Evolutionary conservation across 331 rosid species (phyloP).

Genomic region (Pyrus hybrid): DNA sequence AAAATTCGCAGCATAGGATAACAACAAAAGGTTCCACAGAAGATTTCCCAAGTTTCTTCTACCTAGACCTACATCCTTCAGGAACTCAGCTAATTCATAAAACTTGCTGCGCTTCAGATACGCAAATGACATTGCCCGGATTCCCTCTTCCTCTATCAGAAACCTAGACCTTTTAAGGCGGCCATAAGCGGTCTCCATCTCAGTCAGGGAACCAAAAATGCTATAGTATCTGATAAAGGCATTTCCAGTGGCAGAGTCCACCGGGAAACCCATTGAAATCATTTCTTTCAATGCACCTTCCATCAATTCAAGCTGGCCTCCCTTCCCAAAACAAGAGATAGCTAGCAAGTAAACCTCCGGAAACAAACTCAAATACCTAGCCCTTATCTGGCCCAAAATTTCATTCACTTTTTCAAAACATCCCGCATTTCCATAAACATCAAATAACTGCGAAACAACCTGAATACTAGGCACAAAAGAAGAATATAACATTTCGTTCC

Average conservation of each 20-base stretch:
- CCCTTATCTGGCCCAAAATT: slow-evolving; percentile 34
- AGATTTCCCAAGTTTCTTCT: slow-evolving; percentile 71
- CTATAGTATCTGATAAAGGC: slow-evolving; percentile 43
- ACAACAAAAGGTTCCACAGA: slow-evolving; percentile 72
- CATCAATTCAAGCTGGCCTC: slow-evolving; percentile 70
- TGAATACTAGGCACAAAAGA: slow-evolving; percentile 44
- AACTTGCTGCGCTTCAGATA: slow-evolving; percentile 49
- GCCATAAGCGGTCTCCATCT: slow-evolving; percentile 65
- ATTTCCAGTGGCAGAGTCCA: slow-evolving; percentile 47
- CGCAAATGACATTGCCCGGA: slow-evolving; percentile 56
- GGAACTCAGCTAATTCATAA: slow-evolving; percentile 61
- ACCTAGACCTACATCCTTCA: slow-evolving; percentile 62
- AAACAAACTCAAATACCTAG: slow-evolving; percentile 33
- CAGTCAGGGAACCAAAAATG: slow-evolving; percentile 55
- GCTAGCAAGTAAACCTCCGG: slow-evolving; percentile 65
- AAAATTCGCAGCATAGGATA: slow-evolving; percentile 78
- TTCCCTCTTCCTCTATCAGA: slow-evolving; percentile 50
- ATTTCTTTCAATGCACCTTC: slow-evolving; percentile 48
- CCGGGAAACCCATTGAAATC: slow-evolving; percentile 42
- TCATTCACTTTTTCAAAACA: slow-evolving; percentile 27
- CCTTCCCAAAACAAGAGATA: slow-evolving; percentile 62
- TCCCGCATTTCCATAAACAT: slow-evolving; percentile 36
- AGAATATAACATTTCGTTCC: slow-evolving; percentile 63
- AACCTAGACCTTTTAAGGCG: slow-evolving; percentile 53
- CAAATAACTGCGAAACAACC: slow-evolving; percentile 44